Conservation (phyloP, 345 rosid genomes). For the Hypericum perforatum region DNA sequence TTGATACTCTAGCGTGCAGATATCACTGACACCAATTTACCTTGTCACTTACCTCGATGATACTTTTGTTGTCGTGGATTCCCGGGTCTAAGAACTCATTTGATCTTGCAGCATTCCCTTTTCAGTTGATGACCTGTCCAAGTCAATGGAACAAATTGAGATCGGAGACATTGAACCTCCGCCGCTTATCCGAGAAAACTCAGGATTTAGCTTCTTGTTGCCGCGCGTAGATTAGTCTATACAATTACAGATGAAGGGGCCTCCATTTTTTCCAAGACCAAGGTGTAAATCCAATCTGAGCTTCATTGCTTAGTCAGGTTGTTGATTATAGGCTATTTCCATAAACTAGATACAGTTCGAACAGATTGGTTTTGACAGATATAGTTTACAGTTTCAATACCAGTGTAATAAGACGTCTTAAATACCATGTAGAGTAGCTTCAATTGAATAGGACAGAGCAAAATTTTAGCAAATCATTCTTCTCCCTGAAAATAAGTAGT, state of each 20-base stretch:
- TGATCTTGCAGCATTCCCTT: conserved; percentile 2
- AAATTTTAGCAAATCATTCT: too few species aligned
- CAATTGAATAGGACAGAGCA: too few species aligned
- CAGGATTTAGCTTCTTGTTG: conserved; percentile 3
- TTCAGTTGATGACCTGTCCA: conserved; percentile 2
- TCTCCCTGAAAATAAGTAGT: too few species aligned
- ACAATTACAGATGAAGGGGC: neutral
- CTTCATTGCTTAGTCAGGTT: too few species aligned
- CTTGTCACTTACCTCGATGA: neutral
- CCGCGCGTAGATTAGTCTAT: neutral
- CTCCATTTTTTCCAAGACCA: neutral
- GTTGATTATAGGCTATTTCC: too few species aligned
- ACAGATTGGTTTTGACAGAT: too few species aligned
- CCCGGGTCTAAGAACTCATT: too few species aligned
- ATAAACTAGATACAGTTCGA: too few species aligned
- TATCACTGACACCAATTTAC: neutral
- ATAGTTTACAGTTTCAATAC: too few species aligned
- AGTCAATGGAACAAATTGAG: conserved; percentile 5
- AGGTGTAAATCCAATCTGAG: neutral
- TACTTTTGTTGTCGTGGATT: neutral
- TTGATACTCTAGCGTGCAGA: neutral
- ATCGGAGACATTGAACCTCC: conserved; percentile 3
- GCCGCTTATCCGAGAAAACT: neutral
- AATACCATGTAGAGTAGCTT: too few species aligned
- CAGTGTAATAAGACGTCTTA: too few species aligned